phyloP scores from a whole-genome alignment of 1,284 basidiomycete genomes.

The Sanghuangporus weigelae region DNA sequence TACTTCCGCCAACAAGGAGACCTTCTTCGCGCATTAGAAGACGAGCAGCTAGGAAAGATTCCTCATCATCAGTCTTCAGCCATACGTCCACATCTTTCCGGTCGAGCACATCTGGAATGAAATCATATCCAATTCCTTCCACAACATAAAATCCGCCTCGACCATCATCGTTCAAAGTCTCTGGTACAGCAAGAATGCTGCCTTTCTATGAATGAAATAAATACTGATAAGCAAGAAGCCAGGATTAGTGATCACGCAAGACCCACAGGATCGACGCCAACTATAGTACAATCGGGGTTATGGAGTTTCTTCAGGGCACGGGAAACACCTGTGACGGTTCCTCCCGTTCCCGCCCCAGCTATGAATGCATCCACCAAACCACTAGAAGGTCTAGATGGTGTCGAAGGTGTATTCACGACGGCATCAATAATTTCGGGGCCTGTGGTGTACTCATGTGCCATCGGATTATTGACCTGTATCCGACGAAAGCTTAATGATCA shows the following conservation, averaged over 20 bases:
- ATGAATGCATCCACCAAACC: constrained; percentile 79
- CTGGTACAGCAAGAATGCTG: constrained; percentile 79
- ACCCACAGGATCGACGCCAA: constrained; percentile 89
- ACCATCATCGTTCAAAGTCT: constrained; percentile 54
- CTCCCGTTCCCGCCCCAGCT: constrained; percentile 93
- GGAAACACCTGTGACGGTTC: constrained; percentile 87
- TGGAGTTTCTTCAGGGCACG: constrained; percentile 77
- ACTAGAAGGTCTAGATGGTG: constrained; percentile 48
- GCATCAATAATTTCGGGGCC: constrained; percentile 86
- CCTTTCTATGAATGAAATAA: constrained; percentile 52
- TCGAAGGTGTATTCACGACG: constrained; percentile 57
- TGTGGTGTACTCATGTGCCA: constrained; percentile 84
- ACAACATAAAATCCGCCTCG: constrained; percentile 69
- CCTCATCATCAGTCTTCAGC: constrained; percentile 84
- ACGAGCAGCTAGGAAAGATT: constrained; percentile 75
- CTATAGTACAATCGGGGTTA: constrained; percentile 63
- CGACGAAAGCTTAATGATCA: constrained; percentile 14
- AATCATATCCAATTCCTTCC: constrained; percentile 96
- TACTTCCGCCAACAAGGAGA: constrained; percentile 87
- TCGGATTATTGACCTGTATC: constrained; percentile 72
- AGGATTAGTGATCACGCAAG: neutral
- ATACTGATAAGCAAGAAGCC: neutral
- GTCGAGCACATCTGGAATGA: constrained; percentile 78
- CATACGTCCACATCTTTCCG: constrained; percentile 66
- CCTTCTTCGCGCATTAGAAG: constrained; percentile 85